phyloP scores from a whole-genome alignment of 2,329 filamentous ascomycete species.

The Claviceps sorghi region DNA sequence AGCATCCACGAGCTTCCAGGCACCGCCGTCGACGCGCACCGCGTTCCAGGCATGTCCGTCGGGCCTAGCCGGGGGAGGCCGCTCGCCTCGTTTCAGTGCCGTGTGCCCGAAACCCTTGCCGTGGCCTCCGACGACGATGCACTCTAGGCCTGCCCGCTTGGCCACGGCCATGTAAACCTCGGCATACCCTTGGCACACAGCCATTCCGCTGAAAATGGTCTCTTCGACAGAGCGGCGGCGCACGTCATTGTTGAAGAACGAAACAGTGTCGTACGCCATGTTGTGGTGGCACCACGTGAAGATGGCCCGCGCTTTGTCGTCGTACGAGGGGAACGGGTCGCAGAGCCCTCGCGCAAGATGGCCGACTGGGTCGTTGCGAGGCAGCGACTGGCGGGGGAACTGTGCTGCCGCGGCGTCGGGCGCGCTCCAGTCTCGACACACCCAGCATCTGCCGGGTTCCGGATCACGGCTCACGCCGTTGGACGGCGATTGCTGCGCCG shows the following conservation, averaged over 20 bases:
- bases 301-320: constrained; percentile 83
- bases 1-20: constrained; percentile 81
- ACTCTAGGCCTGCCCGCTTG: constrained; percentile 63
- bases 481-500: constrained; percentile 12
- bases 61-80: constrained; percentile 47
- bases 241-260: constrained; percentile 62
- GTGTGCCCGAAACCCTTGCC: constrained; percentile 74
- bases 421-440: constrained; percentile 75
- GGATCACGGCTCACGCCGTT: not conserved
- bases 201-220: constrained; percentile 61
- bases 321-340: constrained; percentile 60
- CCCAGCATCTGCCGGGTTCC: constrained; percentile 42
- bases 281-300: constrained; percentile 97
- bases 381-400: constrained; percentile 59
- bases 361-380: constrained; percentile 47
- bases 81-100: constrained; percentile 46
- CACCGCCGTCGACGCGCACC: constrained; percentile 69
- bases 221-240: constrained; percentile 53
- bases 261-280: constrained; percentile 65
- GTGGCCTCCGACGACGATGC: constrained; percentile 58
- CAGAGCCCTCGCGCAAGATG: constrained; percentile 71
- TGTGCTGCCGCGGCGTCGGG: constrained; percentile 66
- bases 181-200: constrained; percentile 88
- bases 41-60: constrained; percentile 84
- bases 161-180: constrained; percentile 68